Evolutionary conservation across 2,329 filamentous ascomycete genomes (phyloP).

Genomic region (Bisporella sp.): DNA sequence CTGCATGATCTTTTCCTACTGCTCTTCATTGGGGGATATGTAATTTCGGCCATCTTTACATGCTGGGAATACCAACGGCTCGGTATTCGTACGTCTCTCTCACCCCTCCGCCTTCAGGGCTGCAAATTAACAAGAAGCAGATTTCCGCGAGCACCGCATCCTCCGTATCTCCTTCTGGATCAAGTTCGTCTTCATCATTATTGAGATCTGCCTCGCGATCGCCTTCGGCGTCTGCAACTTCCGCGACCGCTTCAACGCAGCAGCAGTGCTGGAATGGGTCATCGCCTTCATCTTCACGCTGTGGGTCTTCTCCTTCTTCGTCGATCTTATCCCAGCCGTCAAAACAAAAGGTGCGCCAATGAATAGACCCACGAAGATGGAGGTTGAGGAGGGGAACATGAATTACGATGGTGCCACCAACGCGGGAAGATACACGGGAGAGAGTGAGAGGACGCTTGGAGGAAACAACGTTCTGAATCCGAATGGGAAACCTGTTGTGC

Average conservation of each 20-base stretch:
- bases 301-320: conserved; percentile 76
- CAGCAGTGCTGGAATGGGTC: conserved; percentile 70
- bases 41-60: conserved; percentile 77
- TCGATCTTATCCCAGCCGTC: conserved; percentile 76
- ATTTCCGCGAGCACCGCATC: conserved; percentile 66
- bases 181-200: conserved; percentile 73
- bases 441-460: neutral
- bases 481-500: neutral
- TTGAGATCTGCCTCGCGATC: conserved; percentile 68
- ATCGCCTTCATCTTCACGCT: conserved; percentile 80
- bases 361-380: neutral
- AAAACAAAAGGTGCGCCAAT: neutral
- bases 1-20: conserved; percentile 72
- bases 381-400: neutral
- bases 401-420: neutral
- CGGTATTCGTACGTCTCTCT: conserved; percentile 51
- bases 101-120: neutral
- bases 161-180: conserved; percentile 75
- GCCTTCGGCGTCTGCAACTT: conserved; percentile 58
- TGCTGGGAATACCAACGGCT: conserved; percentile 85
- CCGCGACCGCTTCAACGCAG: conserved; percentile 49
- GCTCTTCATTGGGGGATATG: conserved; percentile 79
- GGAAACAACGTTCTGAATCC: neutral
- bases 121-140: conserved; percentile 23
- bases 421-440: neutral